These are phyloP conservation scores for Colletotrichum incanum DNA, from an alignment of 2,329 filamentous ascomycete genomes.

Conservation along the genomic window DNA sequence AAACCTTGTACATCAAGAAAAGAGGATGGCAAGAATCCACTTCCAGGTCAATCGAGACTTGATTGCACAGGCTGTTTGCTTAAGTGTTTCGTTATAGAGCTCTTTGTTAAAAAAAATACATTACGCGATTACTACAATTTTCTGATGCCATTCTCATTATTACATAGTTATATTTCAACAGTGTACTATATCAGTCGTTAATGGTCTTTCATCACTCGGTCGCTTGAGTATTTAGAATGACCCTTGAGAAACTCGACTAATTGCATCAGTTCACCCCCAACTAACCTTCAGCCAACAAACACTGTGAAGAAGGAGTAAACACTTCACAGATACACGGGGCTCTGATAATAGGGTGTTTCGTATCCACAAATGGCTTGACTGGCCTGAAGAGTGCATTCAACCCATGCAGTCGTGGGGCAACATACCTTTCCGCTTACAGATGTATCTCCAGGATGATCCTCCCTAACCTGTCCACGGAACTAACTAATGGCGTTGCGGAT, in stretches of 20 bases:
- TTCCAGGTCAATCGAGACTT: not conserved
- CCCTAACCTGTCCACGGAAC: no score
- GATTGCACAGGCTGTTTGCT: not conserved
- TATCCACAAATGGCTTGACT: no score
- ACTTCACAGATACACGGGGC: no score
- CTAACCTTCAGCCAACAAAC: not conserved
- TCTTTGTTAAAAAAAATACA: not conserved
- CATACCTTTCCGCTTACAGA: no score
- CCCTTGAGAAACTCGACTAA: not conserved
- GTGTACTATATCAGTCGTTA: not conserved
- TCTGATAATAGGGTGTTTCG: no score
- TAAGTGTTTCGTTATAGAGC: not conserved
- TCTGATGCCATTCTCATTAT: not conserved
- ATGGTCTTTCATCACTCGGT: not conserved
- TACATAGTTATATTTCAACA: not conserved
- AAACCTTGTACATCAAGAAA: not conserved
- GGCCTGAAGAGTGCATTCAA: no score
- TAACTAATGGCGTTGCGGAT: no score
- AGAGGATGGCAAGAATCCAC: not conserved
- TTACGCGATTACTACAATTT: not conserved
- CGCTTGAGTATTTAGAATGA: not conserved
- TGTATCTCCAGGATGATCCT: no score
- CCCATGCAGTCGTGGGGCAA: no score
- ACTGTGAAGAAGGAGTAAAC: not conserved
- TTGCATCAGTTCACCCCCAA: not conserved